Percentiles rank a stretch among this genome's conserved stretches.
Conservation (phyloP, 1,284 basidiomycete species). For the Veloporphyrellus conicus region DNA sequence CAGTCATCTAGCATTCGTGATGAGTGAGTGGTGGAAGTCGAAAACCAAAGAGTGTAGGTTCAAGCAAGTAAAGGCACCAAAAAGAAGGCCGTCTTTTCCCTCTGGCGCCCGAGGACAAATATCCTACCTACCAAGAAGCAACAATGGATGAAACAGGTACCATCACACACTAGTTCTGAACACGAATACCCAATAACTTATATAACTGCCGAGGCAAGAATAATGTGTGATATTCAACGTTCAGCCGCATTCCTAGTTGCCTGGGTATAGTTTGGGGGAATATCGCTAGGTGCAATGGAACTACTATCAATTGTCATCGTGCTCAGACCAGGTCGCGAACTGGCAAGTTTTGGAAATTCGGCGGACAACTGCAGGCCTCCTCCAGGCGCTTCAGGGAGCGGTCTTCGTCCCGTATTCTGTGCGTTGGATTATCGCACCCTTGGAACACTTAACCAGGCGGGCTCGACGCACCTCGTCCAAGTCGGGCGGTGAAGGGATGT, state of each 20-base stretch:
- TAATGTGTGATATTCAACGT: neutral
- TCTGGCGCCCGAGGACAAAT: no score
- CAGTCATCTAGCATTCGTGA: constrained; percentile 35
- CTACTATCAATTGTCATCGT: neutral
- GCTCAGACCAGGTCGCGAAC: constrained; percentile 5
- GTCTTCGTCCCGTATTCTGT: constrained; percentile 16
- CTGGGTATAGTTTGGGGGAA: constrained; percentile 26
- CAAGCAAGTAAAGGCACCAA: no score
- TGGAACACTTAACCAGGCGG: neutral
- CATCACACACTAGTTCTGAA: no score
- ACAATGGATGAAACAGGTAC: no score
- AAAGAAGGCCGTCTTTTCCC: no score
- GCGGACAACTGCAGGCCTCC: constrained; percentile 16
- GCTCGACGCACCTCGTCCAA: constrained; percentile 22
- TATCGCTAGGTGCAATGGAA: constrained; percentile 18
- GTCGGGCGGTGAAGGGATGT: neutral
- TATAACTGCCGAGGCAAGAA: no score
- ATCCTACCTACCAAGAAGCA: no score
- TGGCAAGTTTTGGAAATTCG: constrained; percentile 19
- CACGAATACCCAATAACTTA: no score
- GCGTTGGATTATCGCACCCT: neutral
- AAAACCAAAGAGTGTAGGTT: neutral
- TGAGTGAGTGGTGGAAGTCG: neutral
- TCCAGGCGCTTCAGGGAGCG: constrained; percentile 26
- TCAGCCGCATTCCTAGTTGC: constrained; percentile 5